phyloP scores from a whole-genome alignment of 352 stramenopile genomes.

The Pythium brassicae region DNA sequence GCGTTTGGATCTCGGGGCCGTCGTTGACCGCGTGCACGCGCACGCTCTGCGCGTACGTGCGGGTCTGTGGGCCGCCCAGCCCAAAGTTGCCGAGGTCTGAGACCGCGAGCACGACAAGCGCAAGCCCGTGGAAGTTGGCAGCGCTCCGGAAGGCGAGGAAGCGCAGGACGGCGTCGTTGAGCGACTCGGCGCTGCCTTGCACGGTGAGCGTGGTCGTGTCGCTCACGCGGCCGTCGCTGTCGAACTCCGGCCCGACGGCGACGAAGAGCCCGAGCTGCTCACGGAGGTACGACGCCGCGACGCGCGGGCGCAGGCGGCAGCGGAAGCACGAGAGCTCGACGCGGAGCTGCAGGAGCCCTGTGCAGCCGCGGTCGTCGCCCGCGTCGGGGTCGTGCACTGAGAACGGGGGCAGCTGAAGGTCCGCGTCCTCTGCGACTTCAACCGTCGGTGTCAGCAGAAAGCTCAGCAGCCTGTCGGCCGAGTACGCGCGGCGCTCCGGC shows the following conservation, averaged over 20 bases:
- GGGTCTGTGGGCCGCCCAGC: slow-evolving; percentile 12
- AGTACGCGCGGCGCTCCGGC: not conserved
- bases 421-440: slow-evolving; percentile 35
- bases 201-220: slow-evolving; percentile 9
- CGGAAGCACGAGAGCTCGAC: slow-evolving; percentile 38
- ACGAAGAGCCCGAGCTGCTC: slow-evolving; percentile 11
- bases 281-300: not conserved
- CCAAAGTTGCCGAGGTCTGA: slow-evolving; percentile 39
- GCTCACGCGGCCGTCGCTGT: slow-evolving; percentile 1
- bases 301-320: slow-evolving; percentile 20
- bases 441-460: not conserved
- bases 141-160: slow-evolving; percentile 30
- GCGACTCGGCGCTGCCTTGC: slow-evolving; percentile 20
- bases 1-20: slow-evolving; percentile 32
- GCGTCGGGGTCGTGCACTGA: slow-evolving; percentile 25
- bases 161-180: slow-evolving; percentile 35
- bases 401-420: slow-evolving; percentile 18
- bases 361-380: not conserved
- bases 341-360: slow-evolving; percentile 12
- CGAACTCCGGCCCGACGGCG: not conserved
- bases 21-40: slow-evolving; percentile 31
- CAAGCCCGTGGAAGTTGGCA: slow-evolving; percentile 26
- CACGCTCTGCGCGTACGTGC: slow-evolving; percentile 32
- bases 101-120: slow-evolving; percentile 35
- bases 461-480: slow-evolving; percentile 6